Percentiles rank a stretch among this genome's conserved stretches.
These are phyloP conservation scores for Setaria italica DNA, from an alignment of 202 grass and related monocot species.

Conservation along the genomic window DNA sequence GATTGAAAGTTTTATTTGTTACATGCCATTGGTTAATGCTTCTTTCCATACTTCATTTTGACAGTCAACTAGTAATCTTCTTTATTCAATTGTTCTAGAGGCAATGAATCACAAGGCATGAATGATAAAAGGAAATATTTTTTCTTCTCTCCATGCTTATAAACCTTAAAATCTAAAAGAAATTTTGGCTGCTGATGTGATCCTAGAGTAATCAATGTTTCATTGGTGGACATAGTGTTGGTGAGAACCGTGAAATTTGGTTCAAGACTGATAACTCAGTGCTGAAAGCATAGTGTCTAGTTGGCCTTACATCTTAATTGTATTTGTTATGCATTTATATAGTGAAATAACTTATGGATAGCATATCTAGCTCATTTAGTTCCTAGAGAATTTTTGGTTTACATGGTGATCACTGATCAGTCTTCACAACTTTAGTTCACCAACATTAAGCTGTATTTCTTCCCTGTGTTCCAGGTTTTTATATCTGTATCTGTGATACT, in stretches of 20 bases:
- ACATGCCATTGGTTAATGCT: not conserved
- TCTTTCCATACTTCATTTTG: not conserved
- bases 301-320: not conserved
- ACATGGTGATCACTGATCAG: not conserved
- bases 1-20: constrained; percentile 16
- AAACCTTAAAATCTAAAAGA: constrained; percentile 16
- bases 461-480: constrained; percentile 68
- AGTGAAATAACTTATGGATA: not conserved
- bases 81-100: constrained; percentile 15
- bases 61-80: constrained; percentile 8
- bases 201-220: constrained; percentile 18
- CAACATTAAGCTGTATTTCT: constrained; percentile 32
- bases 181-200: not conserved
- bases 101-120: not conserved
- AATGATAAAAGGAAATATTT: not conserved
- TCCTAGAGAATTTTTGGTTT: not conserved
- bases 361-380: not conserved
- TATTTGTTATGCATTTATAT: not conserved
- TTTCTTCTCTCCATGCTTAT: not conserved
- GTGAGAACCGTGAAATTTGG: too few relatives aligned
- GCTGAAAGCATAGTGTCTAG: not conserved
- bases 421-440: not conserved
- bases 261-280: not conserved
- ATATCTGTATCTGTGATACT: constrained; percentile 91
- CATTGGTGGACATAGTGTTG: not conserved